These are phyloP conservation scores for Biscogniauxia marginata DNA, from an alignment of 2,329 filamentous ascomycete species.

Conservation along the genomic window DNA sequence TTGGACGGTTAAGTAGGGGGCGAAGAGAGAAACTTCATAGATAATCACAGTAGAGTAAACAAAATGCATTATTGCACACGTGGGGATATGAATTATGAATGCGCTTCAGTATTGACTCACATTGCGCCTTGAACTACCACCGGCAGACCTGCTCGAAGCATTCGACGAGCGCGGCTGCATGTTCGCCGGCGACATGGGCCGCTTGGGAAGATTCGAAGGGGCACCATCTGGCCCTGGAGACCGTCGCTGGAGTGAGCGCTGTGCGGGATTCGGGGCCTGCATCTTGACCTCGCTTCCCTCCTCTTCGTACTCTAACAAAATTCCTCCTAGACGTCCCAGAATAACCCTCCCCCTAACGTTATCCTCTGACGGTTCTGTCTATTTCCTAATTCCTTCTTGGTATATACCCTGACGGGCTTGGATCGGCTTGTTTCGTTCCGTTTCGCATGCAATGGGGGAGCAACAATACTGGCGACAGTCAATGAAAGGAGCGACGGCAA, in stretches of 20 bases:
- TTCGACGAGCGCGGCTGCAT: conserved; percentile 64
- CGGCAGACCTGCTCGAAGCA: conserved; percentile 61
- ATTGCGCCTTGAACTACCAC: conserved; percentile 52
- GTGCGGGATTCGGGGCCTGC: conserved; percentile 51
- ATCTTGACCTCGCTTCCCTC: conserved; percentile 35
- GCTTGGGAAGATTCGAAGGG: conserved; percentile 50
- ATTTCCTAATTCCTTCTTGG: conserved; percentile 16
- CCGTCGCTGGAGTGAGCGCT: conserved; percentile 58
- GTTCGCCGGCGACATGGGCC: conserved; percentile 60
- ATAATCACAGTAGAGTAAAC: not conserved
- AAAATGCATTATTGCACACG: not conserved
- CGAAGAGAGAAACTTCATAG: not conserved
- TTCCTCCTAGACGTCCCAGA: conserved; percentile 9
- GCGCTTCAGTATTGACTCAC: conserved; percentile 45
- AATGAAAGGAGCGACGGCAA: conserved; percentile 13
- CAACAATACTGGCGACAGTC: conserved; percentile 6
- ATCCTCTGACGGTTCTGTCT: conserved; percentile 10
- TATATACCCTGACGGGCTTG: conserved; percentile 6
- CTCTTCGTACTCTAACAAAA: conserved; percentile 12
- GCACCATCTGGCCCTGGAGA: conserved; percentile 63
- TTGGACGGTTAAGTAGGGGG: not conserved
- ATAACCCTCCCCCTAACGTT: conserved; percentile 3
- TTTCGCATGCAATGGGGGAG: conserved; percentile 5
- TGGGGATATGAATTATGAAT: conserved; percentile 14
- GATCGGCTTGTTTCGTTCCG: conserved; percentile 8